A percentile compares a stretch with the other conserved stretches of the same genome.
Conservation (phyloP, 1,284 basidiomycete genomes). For the Apiotrichum mycotoxinovorans region DNA sequence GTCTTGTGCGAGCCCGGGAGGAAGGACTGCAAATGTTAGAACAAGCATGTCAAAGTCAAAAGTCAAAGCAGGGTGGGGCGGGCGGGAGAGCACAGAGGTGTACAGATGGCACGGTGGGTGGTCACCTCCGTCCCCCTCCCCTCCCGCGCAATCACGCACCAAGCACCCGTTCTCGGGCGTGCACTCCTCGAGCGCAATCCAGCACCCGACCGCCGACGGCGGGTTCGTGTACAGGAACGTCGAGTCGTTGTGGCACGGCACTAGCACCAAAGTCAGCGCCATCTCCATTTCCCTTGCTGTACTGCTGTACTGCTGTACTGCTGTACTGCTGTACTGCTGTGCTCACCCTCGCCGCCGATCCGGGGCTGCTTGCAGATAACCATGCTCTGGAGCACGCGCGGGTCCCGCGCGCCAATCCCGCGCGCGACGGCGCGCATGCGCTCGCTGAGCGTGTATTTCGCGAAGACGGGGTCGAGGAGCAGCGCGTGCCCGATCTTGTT, state of each 20-base stretch:
- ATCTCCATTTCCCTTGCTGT: not conserved
- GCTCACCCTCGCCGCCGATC: slow-evolving; percentile 79
- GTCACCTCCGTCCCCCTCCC: too few species aligned
- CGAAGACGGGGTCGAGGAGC: slow-evolving; percentile 75
- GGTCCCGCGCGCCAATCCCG: slow-evolving; percentile 55
- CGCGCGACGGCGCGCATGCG: slow-evolving; percentile 66
- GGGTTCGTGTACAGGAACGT: slow-evolving; percentile 77
- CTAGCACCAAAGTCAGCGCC: slow-evolving; percentile 49
- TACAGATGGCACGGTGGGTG: too few species aligned
- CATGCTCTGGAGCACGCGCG: slow-evolving; percentile 90
- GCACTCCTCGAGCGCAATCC: slow-evolving; percentile 90
- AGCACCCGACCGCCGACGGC: slow-evolving; percentile 85
- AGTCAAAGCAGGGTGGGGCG: too few species aligned
- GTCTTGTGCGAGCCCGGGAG: slow-evolving; percentile 83
- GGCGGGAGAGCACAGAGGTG: too few species aligned
- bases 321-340: too few species aligned
- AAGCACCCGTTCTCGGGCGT: slow-evolving; percentile 80
- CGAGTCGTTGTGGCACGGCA: slow-evolving; percentile 56
- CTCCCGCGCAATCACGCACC: slow-evolving; percentile 24
- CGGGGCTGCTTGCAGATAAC: slow-evolving; percentile 84
- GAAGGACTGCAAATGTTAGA: slow-evolving; percentile 59
- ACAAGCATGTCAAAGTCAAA: too few species aligned
- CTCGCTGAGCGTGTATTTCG: slow-evolving; percentile 61
- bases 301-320: not conserved
- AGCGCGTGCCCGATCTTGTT: slow-evolving; percentile 61